Conservation (phyloP, 225 moss, liverwort and hornwort genomes). For the Pleurozium schreberi region DNA sequence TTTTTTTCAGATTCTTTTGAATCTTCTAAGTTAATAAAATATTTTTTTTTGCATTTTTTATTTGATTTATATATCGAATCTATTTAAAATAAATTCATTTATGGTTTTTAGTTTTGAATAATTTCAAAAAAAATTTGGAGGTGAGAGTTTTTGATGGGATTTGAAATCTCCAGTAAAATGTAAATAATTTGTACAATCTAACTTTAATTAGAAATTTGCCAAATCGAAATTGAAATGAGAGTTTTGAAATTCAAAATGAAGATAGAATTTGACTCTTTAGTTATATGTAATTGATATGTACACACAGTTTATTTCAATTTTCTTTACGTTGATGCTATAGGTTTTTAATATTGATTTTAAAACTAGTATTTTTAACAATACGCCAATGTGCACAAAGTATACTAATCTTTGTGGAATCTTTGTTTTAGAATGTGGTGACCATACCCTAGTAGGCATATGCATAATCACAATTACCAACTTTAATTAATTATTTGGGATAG, state of each 20-base stretch:
- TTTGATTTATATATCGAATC: background rate
- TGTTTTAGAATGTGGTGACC: background rate
- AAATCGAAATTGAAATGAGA: background rate
- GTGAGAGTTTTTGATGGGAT: background rate
- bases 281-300: background rate
- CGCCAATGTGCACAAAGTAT: too few species aligned
- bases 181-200: background rate
- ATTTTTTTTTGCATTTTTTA: too few species aligned
- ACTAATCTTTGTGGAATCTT: background rate
- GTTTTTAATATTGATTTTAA: background rate
- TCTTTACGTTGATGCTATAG: background rate
- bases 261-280: too few species aligned
- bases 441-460: background rate
- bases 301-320: too few species aligned
- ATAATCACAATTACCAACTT: too few species aligned
- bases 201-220: background rate
- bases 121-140: background rate
- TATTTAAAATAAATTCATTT: background rate
- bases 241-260: background rate
- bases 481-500: accelerated
- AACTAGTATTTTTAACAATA: background rate
- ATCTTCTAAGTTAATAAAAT: background rate
- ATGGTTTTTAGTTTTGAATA: background rate
- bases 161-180: too few species aligned
- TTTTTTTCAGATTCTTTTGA: background rate